Conservation (phyloP, 2,329 filamentous ascomycete species). For the Colletotrichum costaricense region DNA sequence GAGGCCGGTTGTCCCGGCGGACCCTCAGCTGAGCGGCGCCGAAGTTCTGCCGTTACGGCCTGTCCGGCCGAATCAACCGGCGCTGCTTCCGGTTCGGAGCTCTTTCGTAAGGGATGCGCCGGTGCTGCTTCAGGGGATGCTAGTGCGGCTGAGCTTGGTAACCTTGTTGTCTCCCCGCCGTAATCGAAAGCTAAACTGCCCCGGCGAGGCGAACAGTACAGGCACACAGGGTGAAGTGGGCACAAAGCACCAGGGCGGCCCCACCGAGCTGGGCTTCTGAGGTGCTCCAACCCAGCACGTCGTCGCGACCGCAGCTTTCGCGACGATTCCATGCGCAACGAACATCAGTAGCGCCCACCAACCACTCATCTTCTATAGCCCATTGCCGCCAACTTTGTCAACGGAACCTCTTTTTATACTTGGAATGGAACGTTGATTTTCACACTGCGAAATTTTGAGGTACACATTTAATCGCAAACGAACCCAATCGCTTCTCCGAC, state of each 20-base stretch:
- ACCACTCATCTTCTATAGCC: not conserved
- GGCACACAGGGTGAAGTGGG: not conserved
- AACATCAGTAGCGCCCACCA: not conserved
- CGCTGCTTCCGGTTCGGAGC: not conserved
- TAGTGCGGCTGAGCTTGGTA: not conserved
- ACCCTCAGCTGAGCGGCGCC: not conserved
- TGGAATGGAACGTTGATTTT: not conserved
- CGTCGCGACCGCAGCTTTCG: constrained; percentile 34
- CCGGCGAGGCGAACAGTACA: not conserved
- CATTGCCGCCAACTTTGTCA: not conserved
- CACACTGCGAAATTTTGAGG: no score
- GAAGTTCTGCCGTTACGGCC: constrained; percentile 2
- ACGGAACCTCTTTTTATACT: not conserved
- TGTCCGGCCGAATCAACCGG: not conserved
- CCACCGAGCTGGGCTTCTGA: not conserved
- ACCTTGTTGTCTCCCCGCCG: constrained; percentile 6
- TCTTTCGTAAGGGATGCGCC: not conserved
- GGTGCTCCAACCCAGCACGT: constrained; percentile 18
- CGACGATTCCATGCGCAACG: constrained; percentile 4
- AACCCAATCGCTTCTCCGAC: not conserved
- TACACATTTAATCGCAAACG: not conserved
- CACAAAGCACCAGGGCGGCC: not conserved
- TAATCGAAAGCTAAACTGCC: constrained; percentile 3
- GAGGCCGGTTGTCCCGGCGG: not conserved
- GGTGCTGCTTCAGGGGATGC: not conserved